A percentile compares a stretch with the other conserved stretches of the same genome.
Conservation (phyloP, 2,329 filamentous ascomycete genomes). For the Stachybotrys echinatus region DNA sequence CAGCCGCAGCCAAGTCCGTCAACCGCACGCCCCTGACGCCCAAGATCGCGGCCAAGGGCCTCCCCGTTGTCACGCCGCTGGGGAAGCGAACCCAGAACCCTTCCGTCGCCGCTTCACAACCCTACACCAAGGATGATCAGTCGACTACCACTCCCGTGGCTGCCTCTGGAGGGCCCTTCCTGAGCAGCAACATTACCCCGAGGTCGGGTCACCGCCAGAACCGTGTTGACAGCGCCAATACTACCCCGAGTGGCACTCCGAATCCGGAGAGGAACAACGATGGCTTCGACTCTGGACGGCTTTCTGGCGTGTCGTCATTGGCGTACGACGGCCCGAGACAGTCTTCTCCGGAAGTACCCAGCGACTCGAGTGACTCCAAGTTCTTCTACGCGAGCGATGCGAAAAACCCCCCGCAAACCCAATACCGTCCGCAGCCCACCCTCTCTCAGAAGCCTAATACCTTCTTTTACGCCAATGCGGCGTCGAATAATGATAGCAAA, state of each 20-base stretch:
- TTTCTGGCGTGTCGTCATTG: conserved; percentile 20
- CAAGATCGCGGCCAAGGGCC: conserved; percentile 42
- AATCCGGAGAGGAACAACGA: conserved; percentile 36
- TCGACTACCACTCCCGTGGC: conserved; percentile 35
- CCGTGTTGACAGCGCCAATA: conserved; percentile 62
- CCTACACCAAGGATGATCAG: conserved; percentile 38
- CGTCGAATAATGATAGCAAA: conserved; percentile 29
- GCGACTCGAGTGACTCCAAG: conserved; percentile 40
- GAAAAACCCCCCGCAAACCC: conserved; percentile 35
- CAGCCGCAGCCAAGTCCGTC: conserved; percentile 51
- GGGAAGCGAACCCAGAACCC: conserved; percentile 24
- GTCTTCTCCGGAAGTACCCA: conserved; percentile 14
- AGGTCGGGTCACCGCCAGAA: conserved; percentile 69
- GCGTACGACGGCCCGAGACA: conserved; percentile 20
- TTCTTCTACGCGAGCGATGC: conserved; percentile 92
- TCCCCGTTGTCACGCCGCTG: conserved; percentile 36
- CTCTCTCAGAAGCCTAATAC: conserved; percentile 40
- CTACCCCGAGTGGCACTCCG: conserved; percentile 61
- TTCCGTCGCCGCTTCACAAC: conserved; percentile 4
- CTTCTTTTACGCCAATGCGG: conserved; percentile 55
- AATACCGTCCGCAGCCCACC: conserved; percentile 27
- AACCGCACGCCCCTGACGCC: conserved; percentile 46
- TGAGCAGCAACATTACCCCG: conserved; percentile 70
- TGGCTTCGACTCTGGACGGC: conserved; percentile 31
- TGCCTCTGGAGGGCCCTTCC: conserved; percentile 30